Percentiles rank a stretch among this genome's conserved stretches.
phyloP scores from a whole-genome alignment of 805 yeast species.

The Myxozyma mucilagina region DNA sequence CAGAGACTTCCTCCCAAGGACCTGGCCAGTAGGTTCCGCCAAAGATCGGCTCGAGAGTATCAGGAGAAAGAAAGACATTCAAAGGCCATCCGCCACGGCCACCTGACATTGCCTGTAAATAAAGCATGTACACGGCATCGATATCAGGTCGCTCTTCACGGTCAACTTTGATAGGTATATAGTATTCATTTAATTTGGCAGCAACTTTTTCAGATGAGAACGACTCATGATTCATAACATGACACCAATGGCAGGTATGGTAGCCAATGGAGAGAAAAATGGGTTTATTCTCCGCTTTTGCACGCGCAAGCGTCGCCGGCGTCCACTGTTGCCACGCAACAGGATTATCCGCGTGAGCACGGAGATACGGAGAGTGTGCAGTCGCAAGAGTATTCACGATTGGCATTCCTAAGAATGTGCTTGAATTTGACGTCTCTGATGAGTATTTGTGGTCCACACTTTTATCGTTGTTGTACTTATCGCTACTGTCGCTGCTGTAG shows the following conservation, averaged over 20 bases:
- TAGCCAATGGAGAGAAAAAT: conserved; percentile 44
- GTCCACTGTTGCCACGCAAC: conserved; percentile 45
- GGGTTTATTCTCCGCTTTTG: conserved; percentile 39
- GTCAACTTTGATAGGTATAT: conserved; percentile 44
- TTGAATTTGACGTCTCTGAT: background rate
- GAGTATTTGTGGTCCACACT: background rate
- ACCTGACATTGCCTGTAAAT: conserved; percentile 39
- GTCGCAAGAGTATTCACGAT: conserved; percentile 24
- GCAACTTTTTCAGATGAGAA: conserved; percentile 38
- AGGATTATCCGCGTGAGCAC: conserved; percentile 36
- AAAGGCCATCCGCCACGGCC: conserved; percentile 45
- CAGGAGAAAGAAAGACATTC: conserved; percentile 43
- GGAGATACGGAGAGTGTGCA: conserved; percentile 28
- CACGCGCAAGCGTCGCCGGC: conserved; percentile 38
- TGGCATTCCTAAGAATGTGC: conserved; percentile 24
- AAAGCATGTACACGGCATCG: conserved; percentile 44
- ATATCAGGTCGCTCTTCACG: conserved; percentile 46
- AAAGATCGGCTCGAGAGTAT: conserved; percentile 40
- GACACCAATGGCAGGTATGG: conserved; percentile 44
- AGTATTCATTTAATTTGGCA: conserved; percentile 37
- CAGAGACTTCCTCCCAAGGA: conserved; percentile 34
- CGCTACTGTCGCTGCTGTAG: background rate
- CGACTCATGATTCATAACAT: conserved; percentile 43
- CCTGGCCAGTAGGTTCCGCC: conserved; percentile 46
- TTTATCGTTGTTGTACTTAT: background rate